phyloP scores from a whole-genome alignment of 257 asterid genomes.

The Solanum sejunctum region DNA sequence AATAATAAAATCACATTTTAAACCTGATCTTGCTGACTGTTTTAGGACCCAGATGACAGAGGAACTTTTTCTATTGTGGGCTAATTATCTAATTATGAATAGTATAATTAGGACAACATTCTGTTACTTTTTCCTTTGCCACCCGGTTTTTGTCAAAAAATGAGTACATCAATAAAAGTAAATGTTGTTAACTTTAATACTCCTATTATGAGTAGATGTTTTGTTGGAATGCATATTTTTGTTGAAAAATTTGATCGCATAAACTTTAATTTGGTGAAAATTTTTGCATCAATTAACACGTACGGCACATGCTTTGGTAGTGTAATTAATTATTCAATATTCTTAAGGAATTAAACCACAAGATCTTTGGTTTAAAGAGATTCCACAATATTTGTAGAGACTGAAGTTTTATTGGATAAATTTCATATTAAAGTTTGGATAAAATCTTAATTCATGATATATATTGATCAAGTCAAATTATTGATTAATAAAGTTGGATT shows the following conservation, averaged over 20 bases:
- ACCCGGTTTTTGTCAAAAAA: background rate
- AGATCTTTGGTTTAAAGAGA: background rate
- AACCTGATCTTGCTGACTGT: background rate
- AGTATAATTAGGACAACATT: background rate
- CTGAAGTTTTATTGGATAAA: no score
- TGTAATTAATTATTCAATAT: background rate
- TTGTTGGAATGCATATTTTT: background rate
- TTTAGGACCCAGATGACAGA: background rate
- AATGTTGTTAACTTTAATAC: background rate
- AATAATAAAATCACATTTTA: background rate
- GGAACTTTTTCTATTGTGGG: background rate
- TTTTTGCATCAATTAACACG: background rate
- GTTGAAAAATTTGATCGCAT: background rate
- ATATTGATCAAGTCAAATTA: no score
- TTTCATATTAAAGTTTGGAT: no score
- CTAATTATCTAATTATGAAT: background rate
- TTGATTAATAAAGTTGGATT: no score
- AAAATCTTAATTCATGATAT: no score
- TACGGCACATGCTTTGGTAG: background rate
- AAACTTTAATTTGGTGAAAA: background rate
- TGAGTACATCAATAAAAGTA: background rate
- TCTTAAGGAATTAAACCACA: background rate
- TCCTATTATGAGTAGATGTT: background rate
- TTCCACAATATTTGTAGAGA: background rate
- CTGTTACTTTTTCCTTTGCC: background rate